A percentile compares a stretch with the other conserved stretches of the same genome.
Evolutionary conservation across 768 basidiomycete genomes (phyloP).

Genomic region (Lactifluus subvellereus): DNA sequence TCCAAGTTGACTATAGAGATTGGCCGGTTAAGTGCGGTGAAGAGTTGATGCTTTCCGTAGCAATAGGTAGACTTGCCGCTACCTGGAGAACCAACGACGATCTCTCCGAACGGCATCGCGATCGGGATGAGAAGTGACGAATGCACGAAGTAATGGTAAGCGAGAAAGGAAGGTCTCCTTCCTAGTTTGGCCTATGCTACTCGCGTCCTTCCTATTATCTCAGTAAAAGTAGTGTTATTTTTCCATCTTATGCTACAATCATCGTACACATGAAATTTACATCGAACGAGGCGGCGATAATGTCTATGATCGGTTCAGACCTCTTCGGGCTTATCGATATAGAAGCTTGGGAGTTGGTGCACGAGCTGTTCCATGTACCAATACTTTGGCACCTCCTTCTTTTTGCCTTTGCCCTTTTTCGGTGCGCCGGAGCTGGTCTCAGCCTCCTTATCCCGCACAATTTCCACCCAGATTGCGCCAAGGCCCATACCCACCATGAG

Average conservation of each 20-base stretch:
- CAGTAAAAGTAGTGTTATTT: not conserved
- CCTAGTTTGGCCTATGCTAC: not conserved
- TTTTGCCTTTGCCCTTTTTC: conserved; percentile 22
- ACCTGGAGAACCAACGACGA: conserved; percentile 82
- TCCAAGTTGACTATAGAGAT: conserved; percentile 93
- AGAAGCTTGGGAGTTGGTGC: conserved; percentile 50
- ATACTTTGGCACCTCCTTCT: conserved; percentile 33
- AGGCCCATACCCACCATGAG: conserved; percentile 52
- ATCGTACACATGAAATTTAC: not conserved
- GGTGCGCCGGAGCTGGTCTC: conserved; percentile 23
- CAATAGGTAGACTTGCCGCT: conserved; percentile 88
- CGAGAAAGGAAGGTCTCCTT: conserved; percentile 19
- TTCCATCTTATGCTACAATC: no score
- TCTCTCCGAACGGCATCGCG: conserved; percentile 75
- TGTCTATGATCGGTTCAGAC: not conserved
- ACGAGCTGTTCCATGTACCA: conserved; percentile 60
- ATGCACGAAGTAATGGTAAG: conserved; percentile 26
- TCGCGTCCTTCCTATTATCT: no score
- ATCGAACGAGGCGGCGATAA: not conserved
- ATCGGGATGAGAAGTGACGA: not conserved
- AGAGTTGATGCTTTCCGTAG: conserved; percentile 82
- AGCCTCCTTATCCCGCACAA: conserved; percentile 35
- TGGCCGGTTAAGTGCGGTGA: conserved; percentile 79
- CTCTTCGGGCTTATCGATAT: conserved; percentile 29
- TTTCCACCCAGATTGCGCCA: conserved; percentile 63